Evolutionary conservation across 129 eudicot genomes (phyloP).

Genomic region (Sambucus nigra): DNA sequence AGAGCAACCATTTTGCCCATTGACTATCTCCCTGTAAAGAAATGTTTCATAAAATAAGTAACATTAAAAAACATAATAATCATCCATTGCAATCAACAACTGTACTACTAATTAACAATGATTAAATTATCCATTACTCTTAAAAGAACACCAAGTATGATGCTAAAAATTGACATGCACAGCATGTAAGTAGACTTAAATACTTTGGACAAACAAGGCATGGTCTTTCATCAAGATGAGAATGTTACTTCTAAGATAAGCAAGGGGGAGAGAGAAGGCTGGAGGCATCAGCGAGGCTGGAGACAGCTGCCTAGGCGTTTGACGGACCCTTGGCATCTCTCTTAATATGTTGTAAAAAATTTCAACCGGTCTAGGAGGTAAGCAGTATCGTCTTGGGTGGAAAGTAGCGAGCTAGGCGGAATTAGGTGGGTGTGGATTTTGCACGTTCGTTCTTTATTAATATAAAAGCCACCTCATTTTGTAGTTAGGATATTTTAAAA

Average conservation of each 20-base stretch:
- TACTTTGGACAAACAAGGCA: neutral
- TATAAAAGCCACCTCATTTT: too few relatives aligned
- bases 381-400: too few relatives aligned
- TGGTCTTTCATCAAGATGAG: neutral
- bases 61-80: neutral
- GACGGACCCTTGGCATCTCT: too few relatives aligned
- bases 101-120: neutral
- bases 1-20: slow-evolving; percentile 88
- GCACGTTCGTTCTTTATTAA: too few relatives aligned
- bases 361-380: too few relatives aligned
- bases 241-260: too few relatives aligned
- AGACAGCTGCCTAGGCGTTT: too few relatives aligned
- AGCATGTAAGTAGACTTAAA: neutral
- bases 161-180: neutral
- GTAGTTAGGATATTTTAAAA: too few relatives aligned
- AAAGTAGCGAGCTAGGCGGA: too few relatives aligned
- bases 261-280: neutral
- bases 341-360: too few relatives aligned
- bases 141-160: neutral
- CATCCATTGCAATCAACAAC: neutral
- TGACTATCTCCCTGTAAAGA: slow-evolving; percentile 73
- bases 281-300: neutral
- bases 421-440: too few relatives aligned
- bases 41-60: neutral
- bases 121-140: neutral